Conservation (phyloP, 306 rosid species). For the Inga laurina region DNA sequence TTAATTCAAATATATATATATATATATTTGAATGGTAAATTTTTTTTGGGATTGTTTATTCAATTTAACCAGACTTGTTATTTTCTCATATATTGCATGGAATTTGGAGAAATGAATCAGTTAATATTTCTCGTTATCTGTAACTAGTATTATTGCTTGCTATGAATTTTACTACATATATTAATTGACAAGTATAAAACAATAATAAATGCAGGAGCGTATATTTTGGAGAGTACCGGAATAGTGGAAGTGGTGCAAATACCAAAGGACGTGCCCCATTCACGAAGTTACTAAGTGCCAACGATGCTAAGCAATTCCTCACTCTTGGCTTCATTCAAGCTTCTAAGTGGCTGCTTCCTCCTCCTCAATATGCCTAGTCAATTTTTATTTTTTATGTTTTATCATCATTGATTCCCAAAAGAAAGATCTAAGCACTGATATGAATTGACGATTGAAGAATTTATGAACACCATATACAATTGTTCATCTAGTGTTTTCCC, state of each 20-base stretch:
- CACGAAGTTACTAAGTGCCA: constrained; percentile 21
- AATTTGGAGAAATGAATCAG: background rate
- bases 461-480: too few relatives aligned
- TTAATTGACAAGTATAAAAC: background rate
- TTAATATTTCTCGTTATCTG: too few relatives aligned
- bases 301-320: constrained; percentile 33
- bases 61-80: too few relatives aligned
- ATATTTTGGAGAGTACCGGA: constrained; percentile 45
- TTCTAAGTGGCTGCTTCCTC: constrained; percentile 56
- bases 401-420: too few relatives aligned
- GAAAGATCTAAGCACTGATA: too few relatives aligned
- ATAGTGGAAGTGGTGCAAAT: constrained; percentile 31
- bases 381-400: background rate
- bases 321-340: constrained; percentile 40
- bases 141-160: too few relatives aligned
- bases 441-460: too few relatives aligned
- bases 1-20: too few relatives aligned
- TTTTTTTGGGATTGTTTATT: too few relatives aligned
- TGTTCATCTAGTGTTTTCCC: too few relatives aligned
- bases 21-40: too few relatives aligned
- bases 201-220: constrained; percentile 29
- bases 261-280: background rate
- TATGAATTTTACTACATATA: background rate
- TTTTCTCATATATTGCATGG: too few relatives aligned
- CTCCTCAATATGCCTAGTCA: constrained; percentile 17